phyloP scores from a whole-genome alignment of 2,329 filamentous ascomycete genomes.

The Simplicillium sp. region DNA sequence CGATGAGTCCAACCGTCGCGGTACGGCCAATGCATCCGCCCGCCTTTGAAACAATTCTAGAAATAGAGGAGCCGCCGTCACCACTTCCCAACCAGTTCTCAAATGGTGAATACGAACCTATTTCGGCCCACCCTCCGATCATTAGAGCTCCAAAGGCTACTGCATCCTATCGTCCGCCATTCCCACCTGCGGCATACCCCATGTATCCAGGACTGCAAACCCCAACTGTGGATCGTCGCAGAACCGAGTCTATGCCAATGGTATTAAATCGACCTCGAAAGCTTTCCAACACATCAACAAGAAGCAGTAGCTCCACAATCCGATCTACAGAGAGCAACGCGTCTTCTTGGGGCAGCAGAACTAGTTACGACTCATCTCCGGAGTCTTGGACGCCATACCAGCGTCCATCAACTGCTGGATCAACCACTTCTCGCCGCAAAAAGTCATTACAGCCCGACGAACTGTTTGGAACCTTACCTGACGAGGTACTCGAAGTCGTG shows the following conservation, averaged over 20 bases:
- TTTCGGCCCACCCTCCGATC: too few relatives aligned
- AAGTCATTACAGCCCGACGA: conserved; percentile 34
- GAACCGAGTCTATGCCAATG: conserved; percentile 10
- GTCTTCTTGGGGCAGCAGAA: conserved; percentile 24
- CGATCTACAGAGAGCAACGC: conserved; percentile 11
- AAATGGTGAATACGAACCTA: too few relatives aligned
- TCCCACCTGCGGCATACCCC: conserved; percentile 11
- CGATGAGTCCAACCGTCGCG: conserved; percentile 9
- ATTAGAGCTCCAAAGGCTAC: too few relatives aligned
- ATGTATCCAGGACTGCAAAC: conserved; percentile 22
- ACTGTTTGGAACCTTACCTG: conserved; percentile 43
- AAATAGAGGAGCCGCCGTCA: conserved; percentile 1
- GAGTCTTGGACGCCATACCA: conserved; percentile 8
- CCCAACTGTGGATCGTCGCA: conserved; percentile 9
- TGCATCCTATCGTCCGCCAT: too few relatives aligned
- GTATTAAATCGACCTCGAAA: conserved; percentile 26
- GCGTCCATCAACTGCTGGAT: not conserved
- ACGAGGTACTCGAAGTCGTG: conserved; percentile 50
- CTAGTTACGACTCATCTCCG: conserved; percentile 23
- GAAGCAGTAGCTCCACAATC: not conserved
- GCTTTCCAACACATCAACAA: conserved; percentile 15
- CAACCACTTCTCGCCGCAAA: conserved; percentile 9
- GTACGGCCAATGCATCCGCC: conserved; percentile 8
- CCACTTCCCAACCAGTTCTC: too few relatives aligned
- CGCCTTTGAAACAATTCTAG: conserved; percentile 8